Evolutionary conservation across 78 protist species (phyloP), one percentile per base, ranked within the genome.

Genomic region (Polysphondylium violaceum): DNA sequence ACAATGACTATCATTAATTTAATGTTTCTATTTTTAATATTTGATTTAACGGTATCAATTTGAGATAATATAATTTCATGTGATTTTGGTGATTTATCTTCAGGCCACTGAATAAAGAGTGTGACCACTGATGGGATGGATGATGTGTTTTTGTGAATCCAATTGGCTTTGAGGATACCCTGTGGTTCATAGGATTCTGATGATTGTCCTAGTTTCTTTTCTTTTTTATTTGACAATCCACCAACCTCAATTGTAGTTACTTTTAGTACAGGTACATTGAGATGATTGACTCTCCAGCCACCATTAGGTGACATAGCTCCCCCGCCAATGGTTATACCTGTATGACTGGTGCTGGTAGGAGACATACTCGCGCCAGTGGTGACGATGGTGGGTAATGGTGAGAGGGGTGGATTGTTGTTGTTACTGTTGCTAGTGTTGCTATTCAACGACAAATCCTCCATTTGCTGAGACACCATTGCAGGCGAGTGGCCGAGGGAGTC

Each of bases 31-130:
- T 60, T 64, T 69, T 83, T 83, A 7, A 83, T 69, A 69, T 69
- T 81, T 44, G 63, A 9, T 79, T 58, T 79, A 8, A 83, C 79
- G 40, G 67, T 23, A 58, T 83, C 91, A 7, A 83, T 72, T 83
- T 83, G 91, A 40, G 77, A 5, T 44, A 83, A 21, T 3, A 69
- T 41, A 40, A 9, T 35, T 17, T 83, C 91, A 19, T 47, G 74
- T 40, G 91, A 29, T 58, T 83, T 83, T 23, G 61, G 50, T 25
- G 68, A 44, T 43, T 83, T 83, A 43, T 83, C 91, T 11, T 83
- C 91, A 17, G 91, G 91, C 91, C 91, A 83, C 41, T 83, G 91
- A 36, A 83, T 9, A 29, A 83, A 83, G 27, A 83, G 40, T 31
- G 91, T 58, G 6, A 83, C 43, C 0, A 83, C 91, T 0, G 91